These are phyloP conservation scores for Eimeria necatrix DNA, from an alignment of 169 alveolate genomes.

Conservation along the genomic window DNA sequence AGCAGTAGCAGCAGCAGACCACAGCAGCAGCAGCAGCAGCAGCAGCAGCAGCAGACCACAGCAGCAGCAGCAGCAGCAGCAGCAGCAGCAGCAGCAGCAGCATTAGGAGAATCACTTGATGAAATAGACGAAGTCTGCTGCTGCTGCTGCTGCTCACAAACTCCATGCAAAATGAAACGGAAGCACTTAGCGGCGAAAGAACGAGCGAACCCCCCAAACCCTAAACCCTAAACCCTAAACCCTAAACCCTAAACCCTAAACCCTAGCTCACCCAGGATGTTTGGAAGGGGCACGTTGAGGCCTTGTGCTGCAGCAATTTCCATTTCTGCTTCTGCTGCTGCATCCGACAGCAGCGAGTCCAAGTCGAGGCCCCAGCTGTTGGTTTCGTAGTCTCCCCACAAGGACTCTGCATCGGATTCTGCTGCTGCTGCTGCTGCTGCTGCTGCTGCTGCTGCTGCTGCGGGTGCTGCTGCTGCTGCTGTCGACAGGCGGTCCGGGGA, in stretches of 20 bases:
- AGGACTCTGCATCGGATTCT: not conserved
- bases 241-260: conserved; percentile 47
- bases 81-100: too few relatives aligned
- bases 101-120: too few relatives aligned
- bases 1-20: too few relatives aligned
- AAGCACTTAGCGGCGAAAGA: not conserved
- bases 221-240: conserved; percentile 30
- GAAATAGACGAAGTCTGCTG: too few relatives aligned
- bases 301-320: conserved; percentile 1
- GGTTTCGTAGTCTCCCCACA: conserved; percentile 37
- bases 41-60: too few relatives aligned
- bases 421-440: conserved; percentile 62
- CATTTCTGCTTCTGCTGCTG: not conserved
- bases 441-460: conserved; percentile 15
- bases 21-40: too few relatives aligned
- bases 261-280: conserved; percentile 7
- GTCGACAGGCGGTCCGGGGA: not conserved
- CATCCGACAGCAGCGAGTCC: not conserved
- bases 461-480: not conserved
- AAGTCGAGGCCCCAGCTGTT: conserved; percentile 25
- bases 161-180: not conserved
- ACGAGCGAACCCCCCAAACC: not conserved
- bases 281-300: not conserved
- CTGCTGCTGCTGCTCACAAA: not conserved
- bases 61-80: too few relatives aligned